phyloP scores from a whole-genome alignment of 2,329 filamentous ascomycete species.

The Sarocladium strictum region DNA sequence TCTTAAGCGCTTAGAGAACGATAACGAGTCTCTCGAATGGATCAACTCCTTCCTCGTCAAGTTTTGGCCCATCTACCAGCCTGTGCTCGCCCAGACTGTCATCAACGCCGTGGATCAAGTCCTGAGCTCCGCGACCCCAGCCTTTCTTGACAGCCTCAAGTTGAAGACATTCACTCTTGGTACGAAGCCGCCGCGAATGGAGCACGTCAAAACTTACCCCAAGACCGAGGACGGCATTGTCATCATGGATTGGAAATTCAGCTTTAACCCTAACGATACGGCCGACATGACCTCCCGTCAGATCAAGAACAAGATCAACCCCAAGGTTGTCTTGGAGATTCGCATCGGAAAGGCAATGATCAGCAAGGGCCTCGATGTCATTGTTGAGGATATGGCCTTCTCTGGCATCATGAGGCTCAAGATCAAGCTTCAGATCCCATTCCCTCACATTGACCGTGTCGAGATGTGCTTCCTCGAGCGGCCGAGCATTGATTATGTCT shows the following conservation, averaged over 20 bases:
- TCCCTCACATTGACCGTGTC: slow-evolving; percentile 89
- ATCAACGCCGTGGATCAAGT: slow-evolving; percentile 95
- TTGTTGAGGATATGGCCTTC: slow-evolving; percentile 97
- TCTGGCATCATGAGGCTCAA: slow-evolving; percentile 94
- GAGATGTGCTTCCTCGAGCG: slow-evolving; percentile 92
- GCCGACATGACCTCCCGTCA: slow-evolving; percentile 87
- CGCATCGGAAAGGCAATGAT: slow-evolving; percentile 93
- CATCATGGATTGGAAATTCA: slow-evolving; percentile 99
- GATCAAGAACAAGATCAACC: slow-evolving; percentile 92
- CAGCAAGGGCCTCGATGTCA: slow-evolving; percentile 93
- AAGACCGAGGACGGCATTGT: slow-evolving; percentile 93
- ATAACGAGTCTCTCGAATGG: slow-evolving; percentile 93
- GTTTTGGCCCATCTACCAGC: slow-evolving; percentile 98
- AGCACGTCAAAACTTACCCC: slow-evolving; percentile 97
- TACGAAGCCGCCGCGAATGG: slow-evolving; percentile 89
- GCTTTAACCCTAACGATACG: slow-evolving; percentile 93
- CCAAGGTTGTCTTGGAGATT: slow-evolving; percentile 92
- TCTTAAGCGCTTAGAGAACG: slow-evolving; percentile 80
- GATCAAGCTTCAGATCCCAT: slow-evolving; percentile 93
- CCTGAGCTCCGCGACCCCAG: slow-evolving; percentile 82
- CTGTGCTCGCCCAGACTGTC: slow-evolving; percentile 85
- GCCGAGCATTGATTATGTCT: slow-evolving; percentile 91
- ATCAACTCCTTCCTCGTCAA: slow-evolving; percentile 98
- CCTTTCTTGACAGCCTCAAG: slow-evolving; percentile 88
- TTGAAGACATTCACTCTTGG: slow-evolving; percentile 92